Conservation (phyloP, 2,329 filamentous ascomycete genomes). For the Claviceps arundinis region DNA sequence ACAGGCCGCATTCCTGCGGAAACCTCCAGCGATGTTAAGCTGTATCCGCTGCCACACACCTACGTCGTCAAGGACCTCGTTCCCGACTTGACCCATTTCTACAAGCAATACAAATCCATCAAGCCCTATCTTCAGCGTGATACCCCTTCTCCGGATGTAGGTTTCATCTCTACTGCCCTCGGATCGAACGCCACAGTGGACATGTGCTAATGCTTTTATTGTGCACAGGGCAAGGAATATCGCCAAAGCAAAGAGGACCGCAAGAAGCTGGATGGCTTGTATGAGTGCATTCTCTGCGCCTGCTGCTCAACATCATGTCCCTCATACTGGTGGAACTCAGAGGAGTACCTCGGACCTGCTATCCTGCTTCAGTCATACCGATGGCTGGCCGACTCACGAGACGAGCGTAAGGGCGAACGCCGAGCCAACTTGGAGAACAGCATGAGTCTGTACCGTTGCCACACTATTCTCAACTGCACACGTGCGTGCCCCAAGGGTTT, state of each 20-base stretch:
- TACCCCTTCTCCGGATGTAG: conserved; percentile 69
- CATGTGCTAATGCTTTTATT: background rate
- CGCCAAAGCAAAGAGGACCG: conserved; percentile 85
- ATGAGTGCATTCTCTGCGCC: conserved; percentile 98
- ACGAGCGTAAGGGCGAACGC: conserved; percentile 77
- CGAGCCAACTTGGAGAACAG: conserved; percentile 92
- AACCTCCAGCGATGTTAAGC: conserved; percentile 66
- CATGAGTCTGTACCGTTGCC: conserved; percentile 97
- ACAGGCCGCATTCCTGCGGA: conserved; percentile 87
- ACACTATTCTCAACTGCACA: conserved; percentile 98
- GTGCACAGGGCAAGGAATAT: conserved; percentile 68
- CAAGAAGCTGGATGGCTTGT: conserved; percentile 92
- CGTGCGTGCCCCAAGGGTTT: conserved; percentile 96
- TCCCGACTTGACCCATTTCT: conserved; percentile 94
- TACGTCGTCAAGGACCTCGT: conserved; percentile 99
- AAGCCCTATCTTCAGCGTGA: conserved; percentile 95
- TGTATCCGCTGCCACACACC: conserved; percentile 96
- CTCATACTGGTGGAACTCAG: conserved; percentile 99
- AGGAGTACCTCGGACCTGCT: conserved; percentile 95
- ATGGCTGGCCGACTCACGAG: conserved; percentile 90
- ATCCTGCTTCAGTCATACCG: conserved; percentile 96
- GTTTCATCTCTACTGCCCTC: conserved; percentile 19
- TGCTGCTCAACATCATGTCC: conserved; percentile 99
- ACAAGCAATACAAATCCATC: conserved; percentile 99
- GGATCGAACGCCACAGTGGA: too few species aligned